Base-by-base conservation (phyloP, 495 filamentous ascomycete species). In the Barbatosphaeria neglecta region DNA sequence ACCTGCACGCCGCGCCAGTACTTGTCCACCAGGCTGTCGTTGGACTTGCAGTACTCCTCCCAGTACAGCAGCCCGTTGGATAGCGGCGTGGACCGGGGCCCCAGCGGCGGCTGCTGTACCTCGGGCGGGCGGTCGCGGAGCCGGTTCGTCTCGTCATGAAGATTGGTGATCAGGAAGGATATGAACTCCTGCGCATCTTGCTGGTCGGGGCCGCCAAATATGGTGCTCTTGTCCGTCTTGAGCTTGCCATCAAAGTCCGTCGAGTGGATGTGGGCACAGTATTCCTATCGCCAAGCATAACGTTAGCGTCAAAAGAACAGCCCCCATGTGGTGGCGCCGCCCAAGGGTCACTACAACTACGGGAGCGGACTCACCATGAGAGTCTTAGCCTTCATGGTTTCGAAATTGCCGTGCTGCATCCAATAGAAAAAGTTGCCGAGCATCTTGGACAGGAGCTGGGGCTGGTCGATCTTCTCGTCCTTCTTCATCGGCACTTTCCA, bases 391-490 rank as follows among this genome's bases (percentile, higher is more conserved):
- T 67, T 68, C 46, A 84, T 63, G 24, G 52, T 57, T n/a, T 55
- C 50, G 22, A 78, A 74, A 43, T 75, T 68, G n/a, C 71, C 81
- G 78, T 80, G 86, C 10, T 92, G 58, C 27, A 86, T 78, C 50
- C 80, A 77, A 10, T 57, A 47, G 33, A 95, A 75, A 15, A 95
- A 61, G 48, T 80, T 89, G 20, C 81, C 78, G 57, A 86, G 81
- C 38, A 83, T 75, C 51, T 86, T 80, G 3, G 79, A 76, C 65
- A 96, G 76, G 20, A 95, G 69, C 40, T 92, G 90, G 23, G 87
- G 80, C 1, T 82, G 82, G 4, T 80, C 75, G 50, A 84, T 83
- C 67, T 75, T 82, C 51, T 87, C 77, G 2, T 64, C 63, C 2
- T 52, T 72, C 52, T 80, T 82, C 42, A 76, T 73, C 28, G 52